phyloP scores from a whole-genome alignment of 139 green algal species.

The Tetraselmis chui region DNA sequence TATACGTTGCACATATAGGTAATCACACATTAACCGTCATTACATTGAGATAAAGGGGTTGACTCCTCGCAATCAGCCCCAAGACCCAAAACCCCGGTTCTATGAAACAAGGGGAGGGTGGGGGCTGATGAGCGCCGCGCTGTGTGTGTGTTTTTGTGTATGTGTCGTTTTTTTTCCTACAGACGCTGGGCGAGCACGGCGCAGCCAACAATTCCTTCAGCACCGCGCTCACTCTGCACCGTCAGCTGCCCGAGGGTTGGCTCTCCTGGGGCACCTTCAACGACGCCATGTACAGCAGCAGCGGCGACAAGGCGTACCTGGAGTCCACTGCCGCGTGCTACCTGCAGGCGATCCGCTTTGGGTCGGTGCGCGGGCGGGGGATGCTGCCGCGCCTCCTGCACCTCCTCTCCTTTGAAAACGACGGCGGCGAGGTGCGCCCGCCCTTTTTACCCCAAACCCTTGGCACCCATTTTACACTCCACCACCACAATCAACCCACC shows the following conservation, averaged over 20 bases:
- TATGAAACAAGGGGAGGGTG: no score
- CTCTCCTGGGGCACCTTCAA: slow-evolving; percentile 85
- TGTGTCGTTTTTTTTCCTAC: no score
- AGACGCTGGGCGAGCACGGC: slow-evolving; percentile 24
- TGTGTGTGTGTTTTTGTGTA: no score
- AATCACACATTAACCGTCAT: no score
- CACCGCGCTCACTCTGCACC: slow-evolving; percentile 72
- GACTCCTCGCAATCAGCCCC: no score
- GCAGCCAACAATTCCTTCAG: slow-evolving; percentile 61
- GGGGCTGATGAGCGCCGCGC: no score
- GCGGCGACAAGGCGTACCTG: slow-evolving; percentile 41
- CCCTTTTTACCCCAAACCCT: no score
- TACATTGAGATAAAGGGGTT: no score
- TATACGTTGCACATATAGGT: no score
- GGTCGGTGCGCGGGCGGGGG: slow-evolving; percentile 23
- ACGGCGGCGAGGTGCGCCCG: slow-evolving; percentile 26
- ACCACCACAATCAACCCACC: no score
- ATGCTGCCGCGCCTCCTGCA: slow-evolving; percentile 77
- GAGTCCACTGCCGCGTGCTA: slow-evolving; percentile 81
- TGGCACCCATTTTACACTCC: no score
- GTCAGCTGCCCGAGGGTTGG: slow-evolving; percentile 75
- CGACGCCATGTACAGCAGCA: slow-evolving; percentile 50
- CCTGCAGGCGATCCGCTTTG: slow-evolving; percentile 42
- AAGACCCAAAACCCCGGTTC: no score
- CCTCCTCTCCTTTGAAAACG: slow-evolving; percentile 82